phyloP scores from a whole-genome alignment of 2,329 filamentous ascomycete species.

The Elsinoe fawcettii region DNA sequence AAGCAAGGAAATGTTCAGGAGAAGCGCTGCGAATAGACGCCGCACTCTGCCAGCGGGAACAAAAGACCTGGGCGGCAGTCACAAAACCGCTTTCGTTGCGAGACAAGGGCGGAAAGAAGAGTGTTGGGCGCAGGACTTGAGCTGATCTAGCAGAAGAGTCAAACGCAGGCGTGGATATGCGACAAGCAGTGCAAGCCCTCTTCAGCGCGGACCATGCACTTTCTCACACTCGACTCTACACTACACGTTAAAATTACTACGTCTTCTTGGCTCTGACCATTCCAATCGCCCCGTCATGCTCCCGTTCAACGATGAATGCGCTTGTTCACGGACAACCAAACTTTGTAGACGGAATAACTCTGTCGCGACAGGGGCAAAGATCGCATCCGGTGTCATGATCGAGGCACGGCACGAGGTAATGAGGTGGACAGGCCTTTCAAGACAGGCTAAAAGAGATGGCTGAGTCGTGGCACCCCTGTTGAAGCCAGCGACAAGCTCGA shows the following conservation, averaged over 20 bases:
- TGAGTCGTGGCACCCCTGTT: conserved; percentile 1
- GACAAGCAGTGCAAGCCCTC: conserved; percentile 1
- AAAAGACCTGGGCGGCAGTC: too few relatives aligned
- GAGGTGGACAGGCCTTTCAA: not conserved
- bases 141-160: conserved; percentile 4
- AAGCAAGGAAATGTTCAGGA: conserved; percentile 5
- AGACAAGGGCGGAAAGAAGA: conserved; percentile 5
- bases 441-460: not conserved
- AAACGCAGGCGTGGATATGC: not conserved
- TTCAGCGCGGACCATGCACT: conserved; percentile 2
- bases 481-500: conserved; percentile 3
- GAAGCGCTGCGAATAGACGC: conserved; percentile 1
- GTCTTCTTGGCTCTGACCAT: not conserved
- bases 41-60: not conserved
- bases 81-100: not conserved
- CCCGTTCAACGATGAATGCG: not conserved
- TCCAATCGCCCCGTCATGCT: not conserved
- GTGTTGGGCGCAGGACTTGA: conserved; percentile 12
- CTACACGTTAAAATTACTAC: not conserved
- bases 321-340: not conserved
- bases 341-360: not conserved
- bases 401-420: not conserved
- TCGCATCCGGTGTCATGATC: not conserved
- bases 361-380: not conserved
- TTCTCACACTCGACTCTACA: not conserved